Evolutionary conservation across 2,329 filamentous ascomycete species (phyloP).

Genomic region (Endoconidiophora polonica): DNA sequence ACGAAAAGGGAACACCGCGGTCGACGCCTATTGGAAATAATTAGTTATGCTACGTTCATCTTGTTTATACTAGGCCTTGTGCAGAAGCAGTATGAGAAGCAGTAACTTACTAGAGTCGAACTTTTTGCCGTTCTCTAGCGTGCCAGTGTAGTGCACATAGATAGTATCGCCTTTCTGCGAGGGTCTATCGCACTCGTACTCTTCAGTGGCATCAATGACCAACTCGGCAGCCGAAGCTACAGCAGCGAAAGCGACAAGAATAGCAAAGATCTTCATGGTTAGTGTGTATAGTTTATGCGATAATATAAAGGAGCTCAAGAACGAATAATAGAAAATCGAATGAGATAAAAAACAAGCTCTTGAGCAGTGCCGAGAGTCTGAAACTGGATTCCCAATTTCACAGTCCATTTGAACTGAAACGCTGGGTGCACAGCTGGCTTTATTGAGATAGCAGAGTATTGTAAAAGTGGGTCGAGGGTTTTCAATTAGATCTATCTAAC

Average conservation of each 20-base stretch:
- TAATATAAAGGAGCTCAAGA: background rate
- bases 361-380: background rate
- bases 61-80: background rate
- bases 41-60: background rate
- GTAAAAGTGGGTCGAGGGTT: too few species aligned
- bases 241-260: constrained; percentile 34
- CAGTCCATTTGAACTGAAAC: background rate
- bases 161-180: constrained; percentile 61
- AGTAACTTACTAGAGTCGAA: constrained; percentile 56
- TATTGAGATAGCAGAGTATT: too few species aligned
- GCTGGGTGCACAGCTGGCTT: too few species aligned
- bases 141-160: constrained; percentile 78
- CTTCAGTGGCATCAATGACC: constrained; percentile 58
- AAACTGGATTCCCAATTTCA: background rate
- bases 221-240: constrained; percentile 43
- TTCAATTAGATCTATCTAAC: too few species aligned
- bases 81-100: constrained; percentile 5
- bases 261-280: constrained; percentile 31
- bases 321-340: background rate
- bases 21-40: constrained; percentile 41
- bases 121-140: constrained; percentile 54
- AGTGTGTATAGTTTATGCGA: constrained; percentile 5
- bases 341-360: background rate
- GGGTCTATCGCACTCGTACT: constrained; percentile 66
- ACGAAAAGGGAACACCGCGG: constrained; percentile 56